Base-by-base conservation (phyloP, 148 eudicot species). In the Rhododendron simsii region DNA sequence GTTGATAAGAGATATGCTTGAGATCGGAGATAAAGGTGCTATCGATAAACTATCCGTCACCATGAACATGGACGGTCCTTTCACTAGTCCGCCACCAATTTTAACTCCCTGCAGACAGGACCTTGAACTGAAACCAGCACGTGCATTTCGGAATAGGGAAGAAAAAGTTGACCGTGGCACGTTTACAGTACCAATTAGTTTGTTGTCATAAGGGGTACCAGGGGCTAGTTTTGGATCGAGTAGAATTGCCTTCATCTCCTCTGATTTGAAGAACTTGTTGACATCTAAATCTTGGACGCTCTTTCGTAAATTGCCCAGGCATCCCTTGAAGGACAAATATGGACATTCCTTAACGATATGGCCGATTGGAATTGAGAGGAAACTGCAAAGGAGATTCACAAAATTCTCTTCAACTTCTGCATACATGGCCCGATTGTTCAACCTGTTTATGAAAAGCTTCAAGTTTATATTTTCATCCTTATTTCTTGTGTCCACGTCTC, bases 171-270 rank as follows among this genome's bases (percentile, higher is more conserved):
- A 39, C 1, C 12, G 3, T 7, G 61, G 45, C 2, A 53, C 28
- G 33, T 83, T 26, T 47, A 2, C n/a, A 45, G 0, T 41, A 30
- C 48, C 57, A 69, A 81, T 20, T 21, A 86, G 65, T 33, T 80
- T 57, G 41, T 78, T 85, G 16, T 1, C 8, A 47, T 3, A 48
- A 65, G 87, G 3, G 69, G 80, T 77, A 18, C 87, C 87, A 15
- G 84, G 87, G 45, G 87, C 78, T 21, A 85, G 33, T 67, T 59
- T 85, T 80, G 87, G 82, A 41, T 80, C n/a, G 33, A 85, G 28
- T 33, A 85, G 50, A 79, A 6, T 80, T 20, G 11, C 87, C 87
- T 85, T 85, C 77, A 79, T 85, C 7, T 45, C 47, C 47, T 80
- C 61, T 33, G 83, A 79, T 45, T 67, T 26, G 50, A 85, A 65